A percentile compares a stretch with the other conserved stretches of the same genome.
Conservation (phyloP, 352 stramenopile species). For the Plasmopara muralis region DNA sequence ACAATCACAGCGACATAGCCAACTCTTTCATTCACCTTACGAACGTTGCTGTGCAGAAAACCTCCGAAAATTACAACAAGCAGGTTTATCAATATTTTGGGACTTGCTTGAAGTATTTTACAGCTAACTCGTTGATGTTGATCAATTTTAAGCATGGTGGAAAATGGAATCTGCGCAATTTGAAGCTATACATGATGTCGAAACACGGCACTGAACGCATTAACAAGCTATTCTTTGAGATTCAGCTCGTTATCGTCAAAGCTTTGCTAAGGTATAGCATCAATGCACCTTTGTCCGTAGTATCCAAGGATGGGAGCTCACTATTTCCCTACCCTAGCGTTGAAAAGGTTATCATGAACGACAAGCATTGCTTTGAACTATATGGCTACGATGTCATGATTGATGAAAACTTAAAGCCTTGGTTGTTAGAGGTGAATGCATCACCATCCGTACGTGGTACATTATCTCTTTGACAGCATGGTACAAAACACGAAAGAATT, state of each 20-base stretch:
- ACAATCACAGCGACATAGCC: conserved; percentile 82
- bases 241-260: conserved; percentile 87
- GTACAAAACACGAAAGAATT: not conserved
- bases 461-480: not conserved
- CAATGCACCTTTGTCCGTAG: not conserved
- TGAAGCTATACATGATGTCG: conserved; percentile 90
- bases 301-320: not conserved
- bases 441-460: conserved; percentile 69
- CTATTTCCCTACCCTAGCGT: conserved; percentile 33
- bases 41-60: conserved; percentile 94
- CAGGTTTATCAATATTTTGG: conserved; percentile 15
- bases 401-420: conserved; percentile 87
- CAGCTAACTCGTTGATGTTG: not conserved
- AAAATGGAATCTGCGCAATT: conserved; percentile 88
- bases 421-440: conserved; percentile 91
- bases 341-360: conserved; percentile 93
- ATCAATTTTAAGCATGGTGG: conserved; percentile 55
- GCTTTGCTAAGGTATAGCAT: conserved; percentile 51
- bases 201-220: conserved; percentile 72
- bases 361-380: conserved; percentile 94
- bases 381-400: conserved; percentile 93
- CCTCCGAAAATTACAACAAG: conserved; percentile 91
- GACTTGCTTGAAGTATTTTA: not conserved
- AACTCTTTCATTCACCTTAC: conserved; percentile 93
- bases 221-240: conserved; percentile 87